Evolutionary conservation across 2,329 filamentous ascomycete genomes (phyloP).

Genomic region (Escovopsis sp.): DNA sequence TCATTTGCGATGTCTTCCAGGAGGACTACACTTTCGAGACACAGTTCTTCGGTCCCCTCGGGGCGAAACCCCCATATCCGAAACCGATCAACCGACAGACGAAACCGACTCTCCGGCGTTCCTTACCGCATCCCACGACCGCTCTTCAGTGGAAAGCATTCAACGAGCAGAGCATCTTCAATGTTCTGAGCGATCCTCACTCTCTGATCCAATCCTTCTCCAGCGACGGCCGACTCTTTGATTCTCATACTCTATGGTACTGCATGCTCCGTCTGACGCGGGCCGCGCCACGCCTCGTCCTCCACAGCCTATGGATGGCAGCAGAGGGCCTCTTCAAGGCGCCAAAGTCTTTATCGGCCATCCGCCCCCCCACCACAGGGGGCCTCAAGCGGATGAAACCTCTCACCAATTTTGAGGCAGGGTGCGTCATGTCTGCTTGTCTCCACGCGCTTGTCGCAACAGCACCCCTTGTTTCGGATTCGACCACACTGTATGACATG

Average conservation of each 20-base stretch:
- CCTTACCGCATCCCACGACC: conserved; percentile 3
- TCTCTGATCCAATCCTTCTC: conserved; percentile 43
- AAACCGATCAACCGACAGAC: conserved; percentile 4
- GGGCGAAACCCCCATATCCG: conserved; percentile 7
- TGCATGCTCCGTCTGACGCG: conserved; percentile 46
- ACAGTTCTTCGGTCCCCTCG: conserved; percentile 27
- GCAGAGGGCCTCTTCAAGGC: conserved; percentile 43
- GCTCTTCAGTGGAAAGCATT: conserved; percentile 42
- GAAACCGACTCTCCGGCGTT: conserved; percentile 6
- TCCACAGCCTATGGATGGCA: conserved; percentile 51
- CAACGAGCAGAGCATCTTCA: conserved; percentile 49
- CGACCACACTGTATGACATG: conserved; percentile 39
- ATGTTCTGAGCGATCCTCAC: conserved; percentile 43
- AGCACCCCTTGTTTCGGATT: conserved; percentile 34
- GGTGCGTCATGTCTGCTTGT: conserved; percentile 42
- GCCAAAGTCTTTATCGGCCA: conserved; percentile 28
- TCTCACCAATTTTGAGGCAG: conserved; percentile 32
- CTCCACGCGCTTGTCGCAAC: conserved; percentile 47
- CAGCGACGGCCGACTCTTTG: conserved; percentile 34
- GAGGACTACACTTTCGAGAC: conserved; percentile 39
- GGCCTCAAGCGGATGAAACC: conserved; percentile 3
- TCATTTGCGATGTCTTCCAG: conserved; percentile 45
- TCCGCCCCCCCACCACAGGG: conserved; percentile 15
- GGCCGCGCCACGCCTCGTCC: conserved; percentile 41
- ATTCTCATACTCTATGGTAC: conserved; percentile 49